Base-by-base conservation (phyloP, 257 asterid genomes). In the Salvia rosmarinus region DNA sequence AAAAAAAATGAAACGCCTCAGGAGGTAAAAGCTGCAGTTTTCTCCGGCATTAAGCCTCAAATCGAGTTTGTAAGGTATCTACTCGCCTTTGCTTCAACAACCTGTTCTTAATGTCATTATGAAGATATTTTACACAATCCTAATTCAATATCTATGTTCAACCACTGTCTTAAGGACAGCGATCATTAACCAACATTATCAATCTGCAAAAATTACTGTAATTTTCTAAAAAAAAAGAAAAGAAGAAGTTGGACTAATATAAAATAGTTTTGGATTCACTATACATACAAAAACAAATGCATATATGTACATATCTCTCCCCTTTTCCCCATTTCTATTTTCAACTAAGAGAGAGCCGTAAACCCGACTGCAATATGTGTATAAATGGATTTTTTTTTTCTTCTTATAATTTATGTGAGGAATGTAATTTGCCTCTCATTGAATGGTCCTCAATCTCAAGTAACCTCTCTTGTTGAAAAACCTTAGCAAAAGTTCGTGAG, bases 251-350 rank as follows among this genome's bases (percentile, higher is more conserved):
- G 35, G 14, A 58, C 61, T 54, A 42, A 23, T 59, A 52, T 19
- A 67, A 75, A 54, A 64, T 11, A 64, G 54, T 64, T 43, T 13
- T 39, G 13, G 63, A 30, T 49, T 25, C 7, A 23, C 78, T 73
- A 60, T 58, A 65, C 77, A 60, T 58, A 60, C 77, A 58, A 28
- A 37, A 60, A 40, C 59, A 74, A 46, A 70, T 66, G 70, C 82
- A 39, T 39, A 9, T 39, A 39, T 78, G 39, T 68, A 62, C 77
- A 61, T 39, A 71, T n/a, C 76, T 69, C 61, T 11, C 51, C n/a
- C 56, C 56, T 71, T 39, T 56, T 14, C 63, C 44, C 34, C 34
- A 28, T 70, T 62, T 50, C 43, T 49, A 5, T 28, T 28, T 16
- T 34, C 71, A 74, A 46, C 71, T 61, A 69, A 51, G 16, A 64